Evolutionary conservation across 176 grass and related monocot species (phyloP).

Genomic region (Cenchrus fungigraminus): DNA sequence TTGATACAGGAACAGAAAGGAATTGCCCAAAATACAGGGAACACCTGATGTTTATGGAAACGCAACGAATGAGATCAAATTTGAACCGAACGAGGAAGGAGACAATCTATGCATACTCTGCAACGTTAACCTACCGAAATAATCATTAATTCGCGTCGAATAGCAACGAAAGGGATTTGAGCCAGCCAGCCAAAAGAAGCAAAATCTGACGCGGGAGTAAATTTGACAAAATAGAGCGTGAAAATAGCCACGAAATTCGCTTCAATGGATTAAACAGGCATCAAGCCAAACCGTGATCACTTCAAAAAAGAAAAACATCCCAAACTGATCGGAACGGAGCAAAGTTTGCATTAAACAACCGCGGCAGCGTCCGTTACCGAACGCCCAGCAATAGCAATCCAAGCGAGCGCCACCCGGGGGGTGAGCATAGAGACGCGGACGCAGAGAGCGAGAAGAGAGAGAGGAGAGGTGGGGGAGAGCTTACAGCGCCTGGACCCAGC

Average conservation of each 20-base stretch:
- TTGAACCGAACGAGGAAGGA: background rate
- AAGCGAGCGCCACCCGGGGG: background rate
- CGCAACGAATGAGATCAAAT: background rate
- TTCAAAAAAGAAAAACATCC: background rate
- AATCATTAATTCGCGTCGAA: background rate
- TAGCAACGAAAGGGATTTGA: background rate
- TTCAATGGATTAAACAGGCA: conserved; percentile 3
- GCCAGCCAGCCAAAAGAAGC: background rate
- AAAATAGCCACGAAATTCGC: background rate
- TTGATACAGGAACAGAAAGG: conserved; percentile 9
- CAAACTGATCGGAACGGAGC: background rate
- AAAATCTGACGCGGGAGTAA: background rate
- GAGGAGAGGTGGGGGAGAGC: background rate
- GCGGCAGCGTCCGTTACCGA: background rate
- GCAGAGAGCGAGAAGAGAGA: background rate
- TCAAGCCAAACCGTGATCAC: background rate
- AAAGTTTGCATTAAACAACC: conserved; percentile 6
- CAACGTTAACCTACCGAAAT: background rate
- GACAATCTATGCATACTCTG: background rate
- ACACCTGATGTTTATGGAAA: background rate
- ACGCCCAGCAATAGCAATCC: background rate
- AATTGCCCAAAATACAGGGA: background rate
- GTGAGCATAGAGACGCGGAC: no score
- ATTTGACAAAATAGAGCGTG: conserved; percentile 1
- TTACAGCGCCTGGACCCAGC: conserved; percentile 78